These are phyloP conservation scores for Gentiana straminea DNA, from an alignment of 257 asterid genomes.

Conservation along the genomic window DNA sequence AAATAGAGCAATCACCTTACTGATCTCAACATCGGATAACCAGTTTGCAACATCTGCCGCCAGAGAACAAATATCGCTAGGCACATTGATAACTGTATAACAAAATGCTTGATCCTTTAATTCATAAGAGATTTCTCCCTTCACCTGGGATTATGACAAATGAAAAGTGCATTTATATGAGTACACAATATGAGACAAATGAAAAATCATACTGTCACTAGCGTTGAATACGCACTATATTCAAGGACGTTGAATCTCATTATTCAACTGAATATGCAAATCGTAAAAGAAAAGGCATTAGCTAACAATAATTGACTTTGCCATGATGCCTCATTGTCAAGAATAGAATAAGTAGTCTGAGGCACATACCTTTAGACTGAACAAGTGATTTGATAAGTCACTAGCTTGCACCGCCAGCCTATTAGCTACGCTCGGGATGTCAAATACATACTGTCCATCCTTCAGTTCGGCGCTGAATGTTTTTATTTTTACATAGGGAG, in stretches of 20 bases:
- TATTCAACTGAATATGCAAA: constrained; percentile 1
- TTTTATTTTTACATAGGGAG: constrained; percentile 14
- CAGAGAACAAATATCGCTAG: constrained; percentile 69
- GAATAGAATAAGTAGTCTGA: constrained; percentile 1
- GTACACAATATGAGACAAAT: not conserved
- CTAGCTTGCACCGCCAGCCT: constrained; percentile 40
- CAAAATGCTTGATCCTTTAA: constrained; percentile 90
- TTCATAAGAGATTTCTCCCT: constrained; percentile 83
- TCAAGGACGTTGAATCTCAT: too few relatives aligned
- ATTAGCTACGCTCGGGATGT: constrained; percentile 72
- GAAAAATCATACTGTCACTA: not conserved
- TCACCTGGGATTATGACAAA: constrained; percentile 40
- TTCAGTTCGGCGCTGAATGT: constrained; percentile 68
- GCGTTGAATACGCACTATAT: not conserved
- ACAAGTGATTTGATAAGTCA: constrained; percentile 64
- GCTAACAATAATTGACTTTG: not conserved
- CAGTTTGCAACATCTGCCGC: constrained; percentile 60
- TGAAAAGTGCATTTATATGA: not conserved
- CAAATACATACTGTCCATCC: constrained; percentile 83
- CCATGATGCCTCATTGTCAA: not conserved
- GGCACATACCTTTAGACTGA: constrained; percentile 49
- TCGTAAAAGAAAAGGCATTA: not conserved
- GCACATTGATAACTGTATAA: constrained; percentile 42
- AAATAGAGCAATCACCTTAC: constrained; percentile 52
- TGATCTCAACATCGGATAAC: constrained; percentile 79